Evolutionary conservation across 345 rosid species (phyloP), one percentile per base, ranked within the genome.

Genomic region (Mallotus nudiflorus): DNA sequence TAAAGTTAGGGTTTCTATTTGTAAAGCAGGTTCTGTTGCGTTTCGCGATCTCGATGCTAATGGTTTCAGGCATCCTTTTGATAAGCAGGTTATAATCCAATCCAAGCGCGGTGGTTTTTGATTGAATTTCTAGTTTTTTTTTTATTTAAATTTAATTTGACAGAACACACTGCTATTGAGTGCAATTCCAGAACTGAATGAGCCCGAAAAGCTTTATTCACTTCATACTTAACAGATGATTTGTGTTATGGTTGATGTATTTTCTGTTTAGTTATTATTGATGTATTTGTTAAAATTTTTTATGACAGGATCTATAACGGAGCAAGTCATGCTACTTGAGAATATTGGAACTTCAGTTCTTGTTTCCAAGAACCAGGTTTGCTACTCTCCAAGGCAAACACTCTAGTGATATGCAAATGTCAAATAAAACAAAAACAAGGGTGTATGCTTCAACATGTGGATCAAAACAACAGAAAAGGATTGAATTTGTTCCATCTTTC

Each of bases 271-370:
- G 1, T 57, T 35, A 16, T 55, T 42, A 1, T 42, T 57, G 33
- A 20, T 55, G 61, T 14, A 5, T 22, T 49, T 19, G 18, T 25
- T 69, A 49, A 27, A 35, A 37, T n/a, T n/a, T n/a, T 71, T 9
- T 6, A 42, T 66, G 83, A 80, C 86, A 93, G 97, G 96, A 44
- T 62, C 85, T 60, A 64, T 82, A 78, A 81, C 97, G 5, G 97
- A 95, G 83, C 99, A 95, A 80, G 83, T 95, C 80, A 95, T 95
- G 99, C 88, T 95, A 76, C 96, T 91, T 35, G 99, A 95, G 84
- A 95, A 95, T 75, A 95, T 95, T 72, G 99, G 99, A 39, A 91
- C 97, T 76, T 95, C 99, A 4, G 92, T 95, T 77, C 93, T 86
- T 68, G 99, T 91, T 67, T 91, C 99, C 7, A 78, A 87, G 78